Evolutionary conservation across 2,329 filamentous ascomycete species (phyloP), one percentile per base, ranked within the genome.

Genomic region (Aspergillus sp.): DNA sequence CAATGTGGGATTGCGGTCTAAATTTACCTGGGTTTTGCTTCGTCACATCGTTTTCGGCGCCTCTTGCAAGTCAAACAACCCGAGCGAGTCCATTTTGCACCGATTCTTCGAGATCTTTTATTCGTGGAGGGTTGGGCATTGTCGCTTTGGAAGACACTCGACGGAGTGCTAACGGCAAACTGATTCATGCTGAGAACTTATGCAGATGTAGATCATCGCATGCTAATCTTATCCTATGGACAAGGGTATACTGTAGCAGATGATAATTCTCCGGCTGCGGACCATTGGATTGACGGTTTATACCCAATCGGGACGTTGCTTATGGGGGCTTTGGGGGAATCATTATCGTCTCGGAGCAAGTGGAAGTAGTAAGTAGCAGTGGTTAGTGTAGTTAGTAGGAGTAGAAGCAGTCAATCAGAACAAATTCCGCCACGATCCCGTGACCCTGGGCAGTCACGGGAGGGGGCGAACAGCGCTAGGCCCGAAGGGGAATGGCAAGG

Each of bases 51-150:
- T 60, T 77, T 77, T 31, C 73, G 69, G 42, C 74, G 70, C 56
- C 65, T 71, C 57, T 77, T 77, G 62, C 74, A 77, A 3, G 74
- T 77, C n/a, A 76, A 56, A 51, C 74, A 77, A n/a, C 73, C 74
- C 2, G 73, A 75, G 12, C 74, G 73, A 62, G 72, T 74, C 74
- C 74, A 77, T 58, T 67, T 67, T 7, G 65, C 68, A 18, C 72
- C 69, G n/a, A 67, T 67, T 56, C 63, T 64, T 54, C 68, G 68
- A 56, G 58, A 58, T 52, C 68, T 68, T 50, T 68, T 71, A 20
- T 42, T 58, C 63, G 54, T 46, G 10, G 55, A 36, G 39, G 9
- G 26, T 46, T 51, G 58, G 6, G 31, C 18, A 4, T 45, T 49
- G 46, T 14, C 45, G 10, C 39, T 24, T 31, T 55, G 47, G n/a